phyloP scores from a whole-genome alignment of 805 yeast species.

The Huiozyma sinensis region DNA sequence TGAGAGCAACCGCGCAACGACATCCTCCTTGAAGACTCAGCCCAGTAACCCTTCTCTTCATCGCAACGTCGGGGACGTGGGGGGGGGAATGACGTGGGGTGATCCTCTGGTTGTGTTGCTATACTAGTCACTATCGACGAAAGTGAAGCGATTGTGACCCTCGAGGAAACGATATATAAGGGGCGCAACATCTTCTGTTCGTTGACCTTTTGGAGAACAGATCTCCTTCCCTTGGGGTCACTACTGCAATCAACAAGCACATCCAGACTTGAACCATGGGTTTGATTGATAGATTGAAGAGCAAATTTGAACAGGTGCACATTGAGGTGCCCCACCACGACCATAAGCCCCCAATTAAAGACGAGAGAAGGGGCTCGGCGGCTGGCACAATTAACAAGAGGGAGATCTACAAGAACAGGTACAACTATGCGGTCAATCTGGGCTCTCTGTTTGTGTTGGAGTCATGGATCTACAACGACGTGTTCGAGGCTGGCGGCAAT shows the following conservation, averaged over 20 bases:
- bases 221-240: too few species aligned
- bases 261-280: neutral
- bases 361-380: conserved; percentile 19
- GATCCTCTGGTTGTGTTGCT: too few species aligned
- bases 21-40: too few species aligned
- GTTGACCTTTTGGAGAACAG: too few species aligned
- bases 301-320: conserved; percentile 13
- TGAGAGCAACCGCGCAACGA: too few species aligned
- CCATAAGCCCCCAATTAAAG: neutral
- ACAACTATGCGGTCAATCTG: conserved; percentile 74
- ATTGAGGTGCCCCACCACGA: conserved; percentile 1
- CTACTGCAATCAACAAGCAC: too few species aligned
- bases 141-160: too few species aligned
- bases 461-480: conserved; percentile 59
- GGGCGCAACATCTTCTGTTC: neutral
- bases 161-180: too few species aligned
- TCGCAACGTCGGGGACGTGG: too few species aligned
- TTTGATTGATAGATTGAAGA: conserved; percentile 16
- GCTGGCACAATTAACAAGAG: conserved; percentile 29
- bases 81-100: too few species aligned
- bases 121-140: too few species aligned
- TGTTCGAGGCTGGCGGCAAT: conserved; percentile 51
- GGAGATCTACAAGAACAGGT: conserved; percentile 48
- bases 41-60: too few species aligned
- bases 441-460: conserved; percentile 77